phyloP scores from a whole-genome alignment of 805 yeast genomes.

The Candida tammaniensis region DNA sequence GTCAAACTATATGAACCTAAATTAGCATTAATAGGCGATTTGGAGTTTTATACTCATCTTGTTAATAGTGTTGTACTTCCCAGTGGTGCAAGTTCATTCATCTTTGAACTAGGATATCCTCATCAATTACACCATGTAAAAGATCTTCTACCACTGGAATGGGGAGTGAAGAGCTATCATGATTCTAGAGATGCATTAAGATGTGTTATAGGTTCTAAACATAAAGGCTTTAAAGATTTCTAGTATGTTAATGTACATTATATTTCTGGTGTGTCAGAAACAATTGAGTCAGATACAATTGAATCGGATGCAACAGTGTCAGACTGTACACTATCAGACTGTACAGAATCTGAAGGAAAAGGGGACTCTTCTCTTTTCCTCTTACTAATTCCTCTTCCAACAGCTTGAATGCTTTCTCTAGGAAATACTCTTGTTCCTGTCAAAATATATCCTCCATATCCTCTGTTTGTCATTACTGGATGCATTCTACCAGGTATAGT shows the following conservation, averaged over 20 bases:
- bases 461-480: conserved; percentile 90
- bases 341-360: background rate
- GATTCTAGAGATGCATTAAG: conserved; percentile 56
- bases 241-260: background rate
- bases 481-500: conserved; percentile 92
- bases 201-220: conserved; percentile 63
- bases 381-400: conserved; percentile 60
- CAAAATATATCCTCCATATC: conserved; percentile 87
- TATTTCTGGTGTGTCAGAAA: too few relatives aligned
- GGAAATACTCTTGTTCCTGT: conserved; percentile 81
- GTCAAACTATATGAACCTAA: conserved; percentile 74
- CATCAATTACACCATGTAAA: conserved; percentile 51
- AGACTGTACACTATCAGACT: too few relatives aligned
- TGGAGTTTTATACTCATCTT: conserved; percentile 66
- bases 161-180: conserved; percentile 47
- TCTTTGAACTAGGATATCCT: conserved; percentile 72
- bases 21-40: conserved; percentile 74
- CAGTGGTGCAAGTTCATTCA: conserved; percentile 51
- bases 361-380: conserved; percentile 27
- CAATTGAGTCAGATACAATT: too few relatives aligned
- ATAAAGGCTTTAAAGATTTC: conserved; percentile 12
- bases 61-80: conserved; percentile 41
- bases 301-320: too few relatives aligned
- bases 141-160: conserved; percentile 27
- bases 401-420: conserved; percentile 55